Evolutionary conservation across 331 rosid species (phyloP).

Genomic region (Prunus yedoensis): DNA sequence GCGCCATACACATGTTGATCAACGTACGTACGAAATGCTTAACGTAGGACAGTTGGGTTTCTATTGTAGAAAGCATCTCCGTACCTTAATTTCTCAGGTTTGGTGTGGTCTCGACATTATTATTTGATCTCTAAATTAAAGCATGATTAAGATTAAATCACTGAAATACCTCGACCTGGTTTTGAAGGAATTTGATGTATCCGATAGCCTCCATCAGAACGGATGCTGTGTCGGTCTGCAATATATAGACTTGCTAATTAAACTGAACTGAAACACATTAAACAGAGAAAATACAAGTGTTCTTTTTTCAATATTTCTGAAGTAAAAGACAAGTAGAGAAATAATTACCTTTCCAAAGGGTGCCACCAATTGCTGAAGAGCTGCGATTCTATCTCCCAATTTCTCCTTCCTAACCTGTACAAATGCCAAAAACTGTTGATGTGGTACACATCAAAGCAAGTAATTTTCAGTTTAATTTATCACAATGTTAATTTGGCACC

Average conservation of each 20-base stretch:
- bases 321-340: not conserved
- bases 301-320: no score
- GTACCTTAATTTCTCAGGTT: no score
- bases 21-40: not conserved
- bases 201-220: constrained; percentile 95
- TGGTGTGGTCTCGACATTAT: no score
- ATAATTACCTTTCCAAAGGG: constrained; percentile 81
- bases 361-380: constrained; percentile 91
- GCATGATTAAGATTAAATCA: not conserved
- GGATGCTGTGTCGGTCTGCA: constrained; percentile 95
- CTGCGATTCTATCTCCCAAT: constrained; percentile 85
- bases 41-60: not conserved
- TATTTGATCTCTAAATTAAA: not conserved
- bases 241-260: not conserved
- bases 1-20: not conserved
- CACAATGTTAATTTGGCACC: constrained; percentile 33
- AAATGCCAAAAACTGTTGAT: not conserved
- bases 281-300: not conserved
- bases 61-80: no score
- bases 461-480: not conserved
- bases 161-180: constrained; percentile 77
- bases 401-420: constrained; percentile 88
- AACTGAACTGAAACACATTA: not conserved
- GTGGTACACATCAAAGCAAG: not conserved
- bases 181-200: constrained; percentile 91